Percentiles rank a stretch among this genome's conserved stretches.
phyloP scores from a whole-genome alignment of 306 rosid species.

The Gastrolobium villosum region DNA sequence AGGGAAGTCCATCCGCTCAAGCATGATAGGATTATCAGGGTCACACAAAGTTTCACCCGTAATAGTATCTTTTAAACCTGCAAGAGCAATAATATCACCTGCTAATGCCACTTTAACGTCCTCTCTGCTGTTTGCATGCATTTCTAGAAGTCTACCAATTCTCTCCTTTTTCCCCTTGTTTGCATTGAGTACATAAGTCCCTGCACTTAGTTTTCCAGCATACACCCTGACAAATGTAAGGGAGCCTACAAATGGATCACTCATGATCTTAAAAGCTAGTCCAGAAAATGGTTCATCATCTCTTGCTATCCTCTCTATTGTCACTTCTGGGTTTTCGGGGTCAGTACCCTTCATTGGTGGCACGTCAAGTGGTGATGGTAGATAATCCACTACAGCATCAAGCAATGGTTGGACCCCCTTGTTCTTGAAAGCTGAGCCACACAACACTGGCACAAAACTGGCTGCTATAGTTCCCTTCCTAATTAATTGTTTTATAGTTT shows the following conservation, averaged over 20 bases:
- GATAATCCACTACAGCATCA: slow-evolving; percentile 94
- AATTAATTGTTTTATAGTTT: slow-evolving; percentile 72
- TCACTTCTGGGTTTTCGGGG: slow-evolving; percentile 87
- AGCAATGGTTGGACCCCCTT: slow-evolving; percentile 98
- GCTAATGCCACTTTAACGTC: slow-evolving; percentile 91
- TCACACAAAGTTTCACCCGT: slow-evolving; percentile 96
- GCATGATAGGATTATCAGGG: slow-evolving; percentile 76
- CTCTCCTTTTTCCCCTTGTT: slow-evolving; percentile 96
- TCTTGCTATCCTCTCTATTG: slow-evolving; percentile 74
- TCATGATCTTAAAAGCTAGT: slow-evolving; percentile 98
- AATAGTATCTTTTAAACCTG: slow-evolving; percentile 92
- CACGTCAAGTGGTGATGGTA: slow-evolving; percentile 91
- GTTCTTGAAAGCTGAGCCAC: slow-evolving; percentile 98
- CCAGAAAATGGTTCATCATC: slow-evolving; percentile 94
- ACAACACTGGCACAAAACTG: slow-evolving; percentile 87
- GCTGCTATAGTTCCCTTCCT: slow-evolving; percentile 80
- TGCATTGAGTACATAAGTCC: slow-evolving; percentile 86
- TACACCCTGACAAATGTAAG: slow-evolving; percentile 95
- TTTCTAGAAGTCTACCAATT: slow-evolving; percentile 95
- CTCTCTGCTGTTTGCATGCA: slow-evolving; percentile 98
- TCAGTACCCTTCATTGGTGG: slow-evolving; percentile 95
- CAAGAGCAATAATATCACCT: slow-evolving; percentile 93
- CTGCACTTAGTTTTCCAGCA: slow-evolving; percentile 85
- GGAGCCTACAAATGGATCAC: slow-evolving; percentile 93
- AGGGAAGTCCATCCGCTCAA: slow-evolving; percentile 98